These are phyloP conservation scores for Jatropha curcas DNA, from an alignment of 345 rosid genomes.

Conservation along the genomic window DNA sequence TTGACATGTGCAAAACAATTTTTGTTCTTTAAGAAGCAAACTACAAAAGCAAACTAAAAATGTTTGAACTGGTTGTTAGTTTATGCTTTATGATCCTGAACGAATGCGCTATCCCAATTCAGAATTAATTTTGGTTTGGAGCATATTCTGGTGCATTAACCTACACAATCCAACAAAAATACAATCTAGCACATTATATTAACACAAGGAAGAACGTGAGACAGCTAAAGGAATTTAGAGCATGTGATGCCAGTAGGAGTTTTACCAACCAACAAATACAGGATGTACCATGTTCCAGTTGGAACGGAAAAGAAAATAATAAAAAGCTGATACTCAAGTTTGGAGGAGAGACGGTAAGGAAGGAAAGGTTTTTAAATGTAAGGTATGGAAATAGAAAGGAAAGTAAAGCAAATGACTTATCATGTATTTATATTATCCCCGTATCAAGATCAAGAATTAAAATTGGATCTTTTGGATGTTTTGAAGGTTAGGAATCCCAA, in stretches of 20 bases:
- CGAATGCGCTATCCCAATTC: background rate
- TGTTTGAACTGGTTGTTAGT: background rate
- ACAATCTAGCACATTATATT: background rate
- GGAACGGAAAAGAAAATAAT: constrained; percentile 1
- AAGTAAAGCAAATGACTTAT: background rate
- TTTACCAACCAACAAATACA: background rate
- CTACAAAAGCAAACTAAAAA: no score
- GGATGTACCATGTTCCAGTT: background rate
- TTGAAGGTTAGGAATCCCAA: no score
- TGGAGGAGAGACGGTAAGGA: background rate
- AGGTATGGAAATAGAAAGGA: background rate
- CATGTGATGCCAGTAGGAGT: background rate
- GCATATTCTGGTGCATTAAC: background rate
- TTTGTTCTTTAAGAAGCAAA: no score
- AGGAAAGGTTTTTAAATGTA: background rate
- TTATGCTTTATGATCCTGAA: background rate
- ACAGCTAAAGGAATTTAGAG: background rate
- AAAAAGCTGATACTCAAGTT: background rate
- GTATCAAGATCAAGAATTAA: no score
- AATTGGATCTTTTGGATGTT: no score
- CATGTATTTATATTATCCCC: no score
- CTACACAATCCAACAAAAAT: background rate
- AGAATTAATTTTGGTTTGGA: background rate
- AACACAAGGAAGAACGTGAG: background rate
- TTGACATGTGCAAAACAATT: no score